Conservation (phyloP, 208 protist genomes). For the Crithidia fasciculata region DNA sequence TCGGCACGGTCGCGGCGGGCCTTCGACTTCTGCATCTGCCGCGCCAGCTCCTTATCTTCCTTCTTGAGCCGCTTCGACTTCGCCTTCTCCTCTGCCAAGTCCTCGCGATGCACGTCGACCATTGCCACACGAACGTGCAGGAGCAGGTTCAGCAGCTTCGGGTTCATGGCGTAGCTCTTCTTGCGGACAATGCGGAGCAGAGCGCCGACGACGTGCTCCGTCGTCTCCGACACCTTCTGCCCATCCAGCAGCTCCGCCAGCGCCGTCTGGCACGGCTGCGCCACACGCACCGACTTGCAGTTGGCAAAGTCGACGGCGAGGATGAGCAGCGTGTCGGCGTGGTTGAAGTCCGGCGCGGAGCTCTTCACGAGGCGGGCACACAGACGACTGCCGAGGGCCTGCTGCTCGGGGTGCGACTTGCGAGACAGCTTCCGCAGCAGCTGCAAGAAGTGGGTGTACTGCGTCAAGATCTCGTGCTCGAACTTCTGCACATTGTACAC, state of each 20-base stretch:
- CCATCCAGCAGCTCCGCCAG: conserved; percentile 83
- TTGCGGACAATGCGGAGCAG: conserved; percentile 91
- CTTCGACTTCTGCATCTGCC: conserved; percentile 92
- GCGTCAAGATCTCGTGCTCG: conserved; percentile 90
- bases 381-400: conserved; percentile 91
- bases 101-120: conserved; percentile 89
- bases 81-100: conserved; percentile 90
- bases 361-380: conserved; percentile 79
- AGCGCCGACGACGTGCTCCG: conserved; percentile 80
- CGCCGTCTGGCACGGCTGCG: conserved; percentile 79
- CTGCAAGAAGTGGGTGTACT: conserved; percentile 93
- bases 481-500: conserved; percentile 91
- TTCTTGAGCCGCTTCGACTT: conserved; percentile 92
- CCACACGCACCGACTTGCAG: conserved; percentile 87
- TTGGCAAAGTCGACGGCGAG: conserved; percentile 89
- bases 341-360: conserved; percentile 89
- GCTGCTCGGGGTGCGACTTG: conserved; percentile 91
- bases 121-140: conserved; percentile 93
- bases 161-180: conserved; percentile 92
- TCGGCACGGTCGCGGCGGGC: conserved; percentile 86
- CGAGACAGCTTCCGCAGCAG: conserved; percentile 84
- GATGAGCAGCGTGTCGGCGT: conserved; percentile 80
- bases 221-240: conserved; percentile 88
- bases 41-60: conserved; percentile 92
- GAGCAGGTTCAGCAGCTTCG: conserved; percentile 87